Percentiles rank a stretch among this genome's conserved stretches.
These are phyloP conservation scores for Quercus variabilis DNA, from an alignment of 306 rosid genomes.

Conservation along the genomic window DNA sequence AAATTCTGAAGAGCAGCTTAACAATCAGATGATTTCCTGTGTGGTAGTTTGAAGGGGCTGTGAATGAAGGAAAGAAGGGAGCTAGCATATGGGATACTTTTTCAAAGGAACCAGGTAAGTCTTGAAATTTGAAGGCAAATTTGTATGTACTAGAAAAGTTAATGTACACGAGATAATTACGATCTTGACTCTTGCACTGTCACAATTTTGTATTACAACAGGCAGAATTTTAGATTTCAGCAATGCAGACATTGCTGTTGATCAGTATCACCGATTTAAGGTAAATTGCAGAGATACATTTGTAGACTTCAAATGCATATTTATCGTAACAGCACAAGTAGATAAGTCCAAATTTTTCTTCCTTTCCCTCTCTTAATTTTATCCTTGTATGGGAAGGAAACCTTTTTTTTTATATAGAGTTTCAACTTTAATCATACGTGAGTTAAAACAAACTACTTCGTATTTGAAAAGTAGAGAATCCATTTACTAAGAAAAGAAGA, in stretches of 20 bases:
- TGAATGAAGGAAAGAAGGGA: slow-evolving; percentile 87
- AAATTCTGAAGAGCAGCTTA: neutral
- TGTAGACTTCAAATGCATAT: slow-evolving; percentile 15
- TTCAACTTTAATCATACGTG: neutral
- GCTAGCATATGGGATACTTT: slow-evolving; percentile 87
- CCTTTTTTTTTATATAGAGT: too few relatives aligned
- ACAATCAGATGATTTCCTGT: slow-evolving; percentile 4
- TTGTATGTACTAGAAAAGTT: neutral
- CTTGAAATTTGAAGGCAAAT: neutral
- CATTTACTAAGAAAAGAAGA: too few relatives aligned
- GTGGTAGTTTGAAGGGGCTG: slow-evolving; percentile 82
- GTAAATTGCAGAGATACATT: slow-evolving; percentile 29
- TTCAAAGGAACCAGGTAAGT: slow-evolving; percentile 61
- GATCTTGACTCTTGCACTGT: neutral
- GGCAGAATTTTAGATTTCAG: slow-evolving; percentile 95
- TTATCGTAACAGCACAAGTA: slow-evolving; percentile 1
- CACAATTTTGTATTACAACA: slow-evolving; percentile 25
- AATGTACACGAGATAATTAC: neutral
- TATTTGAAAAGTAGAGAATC: too few relatives aligned
- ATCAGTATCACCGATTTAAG: slow-evolving; percentile 94
- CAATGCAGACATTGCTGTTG: slow-evolving; percentile 86
- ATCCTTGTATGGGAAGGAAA: neutral
- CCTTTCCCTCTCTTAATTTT: neutral
- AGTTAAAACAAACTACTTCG: neutral
- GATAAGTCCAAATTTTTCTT: slow-evolving; percentile 1